phyloP scores from a whole-genome alignment of 495 filamentous ascomycete genomes.

The Annulohypoxylon stygium region DNA sequence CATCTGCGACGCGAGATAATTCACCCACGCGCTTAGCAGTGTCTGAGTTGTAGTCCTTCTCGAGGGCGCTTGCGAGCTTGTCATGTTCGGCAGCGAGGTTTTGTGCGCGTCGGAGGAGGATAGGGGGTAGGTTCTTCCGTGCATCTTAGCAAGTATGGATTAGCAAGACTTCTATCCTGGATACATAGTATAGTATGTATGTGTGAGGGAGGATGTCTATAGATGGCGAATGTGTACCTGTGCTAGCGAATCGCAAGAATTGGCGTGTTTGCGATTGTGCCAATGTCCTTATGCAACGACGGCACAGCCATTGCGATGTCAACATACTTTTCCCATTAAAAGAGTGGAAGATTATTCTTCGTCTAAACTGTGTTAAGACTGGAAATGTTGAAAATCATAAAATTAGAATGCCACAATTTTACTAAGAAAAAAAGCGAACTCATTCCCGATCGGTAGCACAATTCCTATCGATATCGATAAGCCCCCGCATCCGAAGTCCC shows the following conservation, averaged over 20 bases:
- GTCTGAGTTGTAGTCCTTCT: constrained; percentile 75
- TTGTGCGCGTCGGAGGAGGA: constrained; percentile 59
- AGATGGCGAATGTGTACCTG: constrained; percentile 48
- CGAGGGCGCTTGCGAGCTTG: constrained; percentile 72
- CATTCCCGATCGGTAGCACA: background rate
- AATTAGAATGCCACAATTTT: background rate
- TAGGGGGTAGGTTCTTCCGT: constrained; percentile 47
- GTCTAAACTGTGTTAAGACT: background rate
- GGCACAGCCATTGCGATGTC: constrained; percentile 68
- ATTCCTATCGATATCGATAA: no score
- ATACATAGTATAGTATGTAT: background rate
- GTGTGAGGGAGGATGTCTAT: background rate
- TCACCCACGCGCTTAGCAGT: constrained; percentile 84
- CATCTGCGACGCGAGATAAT: constrained; percentile 73
- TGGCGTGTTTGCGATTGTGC: constrained; percentile 51
- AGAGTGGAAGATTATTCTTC: background rate
- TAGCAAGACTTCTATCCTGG: constrained; percentile 13
- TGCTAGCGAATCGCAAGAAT: constrained; percentile 61
- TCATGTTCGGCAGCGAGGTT: constrained; percentile 62
- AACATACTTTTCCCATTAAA: constrained; percentile 59
- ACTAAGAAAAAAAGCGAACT: background rate
- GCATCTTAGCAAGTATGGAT: constrained; percentile 34
- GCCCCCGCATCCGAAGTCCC: no score
- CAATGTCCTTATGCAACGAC: constrained; percentile 61
- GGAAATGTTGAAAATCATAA: background rate